phyloP scores from a whole-genome alignment of 129 eudicot species.

The Centaurea solstitialis region DNA sequence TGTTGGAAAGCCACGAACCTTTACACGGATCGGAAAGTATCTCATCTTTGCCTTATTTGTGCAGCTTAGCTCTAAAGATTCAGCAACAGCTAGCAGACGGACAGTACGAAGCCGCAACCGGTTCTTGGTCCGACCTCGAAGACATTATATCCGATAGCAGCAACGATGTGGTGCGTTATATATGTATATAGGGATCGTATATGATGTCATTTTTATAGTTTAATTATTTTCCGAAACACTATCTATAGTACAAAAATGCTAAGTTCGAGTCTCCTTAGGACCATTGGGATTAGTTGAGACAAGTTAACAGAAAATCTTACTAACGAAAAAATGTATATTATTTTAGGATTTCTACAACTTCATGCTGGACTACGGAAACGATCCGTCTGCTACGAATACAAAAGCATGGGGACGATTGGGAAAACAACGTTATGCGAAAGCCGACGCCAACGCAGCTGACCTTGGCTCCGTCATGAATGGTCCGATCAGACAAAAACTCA shows the following conservation, averaged over 20 bases:
- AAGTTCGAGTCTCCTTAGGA: background rate
- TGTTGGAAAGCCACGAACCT: background rate
- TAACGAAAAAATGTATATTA: background rate
- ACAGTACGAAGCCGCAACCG: conserved; percentile 32
- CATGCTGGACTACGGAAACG: conserved; percentile 36
- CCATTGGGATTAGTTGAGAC: no score
- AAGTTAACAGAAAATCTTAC: background rate
- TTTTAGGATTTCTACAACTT: conserved; percentile 62
- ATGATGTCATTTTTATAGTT: background rate
- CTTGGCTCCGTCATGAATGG: conserved; percentile 53
- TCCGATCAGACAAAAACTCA: conserved; percentile 46
- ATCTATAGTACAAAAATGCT: background rate
- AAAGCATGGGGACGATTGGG: conserved; percentile 1
- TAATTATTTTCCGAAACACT: background rate
- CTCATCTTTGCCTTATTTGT: background rate
- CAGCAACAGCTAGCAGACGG: conserved; percentile 41
- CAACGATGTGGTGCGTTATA: conserved; percentile 39
- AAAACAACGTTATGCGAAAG: conserved; percentile 29
- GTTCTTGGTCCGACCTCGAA: conserved; percentile 39
- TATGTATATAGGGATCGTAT: background rate
- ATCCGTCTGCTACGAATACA: conserved; percentile 9
- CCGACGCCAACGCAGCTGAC: conserved; percentile 18
- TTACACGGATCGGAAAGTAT: background rate
- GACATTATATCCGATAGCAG: conserved; percentile 13
- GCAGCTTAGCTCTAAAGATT: conserved; percentile 45